phyloP scores from a whole-genome alignment of 768 basidiomycete species.

The Sporobolomyces pararoseus region DNA sequence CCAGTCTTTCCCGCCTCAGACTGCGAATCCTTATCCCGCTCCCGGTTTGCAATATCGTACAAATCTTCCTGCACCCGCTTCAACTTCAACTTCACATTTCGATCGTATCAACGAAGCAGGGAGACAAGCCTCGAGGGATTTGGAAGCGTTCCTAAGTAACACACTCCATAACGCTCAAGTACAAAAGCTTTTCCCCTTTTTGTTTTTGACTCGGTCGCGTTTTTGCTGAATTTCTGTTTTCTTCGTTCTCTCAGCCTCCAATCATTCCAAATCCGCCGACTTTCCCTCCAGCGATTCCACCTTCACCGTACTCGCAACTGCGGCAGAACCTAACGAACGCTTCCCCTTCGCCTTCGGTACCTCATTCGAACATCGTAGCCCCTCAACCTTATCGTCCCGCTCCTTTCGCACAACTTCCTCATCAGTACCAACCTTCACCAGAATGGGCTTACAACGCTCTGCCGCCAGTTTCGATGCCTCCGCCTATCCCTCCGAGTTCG shows the following conservation, averaged over 20 bases:
- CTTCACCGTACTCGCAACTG: neutral
- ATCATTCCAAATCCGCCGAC: constrained; percentile 1
- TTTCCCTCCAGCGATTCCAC: constrained; percentile 5
- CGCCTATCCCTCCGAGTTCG: neutral
- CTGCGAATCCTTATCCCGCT: too few species aligned
- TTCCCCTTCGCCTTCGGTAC: constrained; percentile 1
- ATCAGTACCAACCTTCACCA: constrained; percentile 22
- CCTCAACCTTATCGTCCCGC: constrained; percentile 7
- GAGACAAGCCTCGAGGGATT: constrained; percentile 22
- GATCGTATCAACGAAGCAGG: constrained; percentile 12
- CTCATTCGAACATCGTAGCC: constrained; percentile 9
- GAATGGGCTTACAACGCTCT: constrained; percentile 21
- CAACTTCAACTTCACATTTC: neutral
- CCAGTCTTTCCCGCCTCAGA: neutral
- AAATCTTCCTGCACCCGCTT: too few species aligned
- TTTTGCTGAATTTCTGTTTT: neutral
- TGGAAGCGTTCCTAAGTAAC: constrained; percentile 35
- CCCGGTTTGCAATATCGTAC: too few species aligned
- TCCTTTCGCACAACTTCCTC: constrained; percentile 21
- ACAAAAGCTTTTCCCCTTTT: too few species aligned
- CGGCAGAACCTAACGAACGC: constrained; percentile 10
- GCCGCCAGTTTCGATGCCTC: neutral
- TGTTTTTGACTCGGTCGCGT: too few species aligned
- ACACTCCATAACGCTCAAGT: constrained; percentile 27
- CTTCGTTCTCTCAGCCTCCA: constrained; percentile 3